Evolutionary conservation across 2,329 filamentous ascomycete species (phyloP), one percentile per base, ranked within the genome.

Genomic region (Ustulina deusta): DNA sequence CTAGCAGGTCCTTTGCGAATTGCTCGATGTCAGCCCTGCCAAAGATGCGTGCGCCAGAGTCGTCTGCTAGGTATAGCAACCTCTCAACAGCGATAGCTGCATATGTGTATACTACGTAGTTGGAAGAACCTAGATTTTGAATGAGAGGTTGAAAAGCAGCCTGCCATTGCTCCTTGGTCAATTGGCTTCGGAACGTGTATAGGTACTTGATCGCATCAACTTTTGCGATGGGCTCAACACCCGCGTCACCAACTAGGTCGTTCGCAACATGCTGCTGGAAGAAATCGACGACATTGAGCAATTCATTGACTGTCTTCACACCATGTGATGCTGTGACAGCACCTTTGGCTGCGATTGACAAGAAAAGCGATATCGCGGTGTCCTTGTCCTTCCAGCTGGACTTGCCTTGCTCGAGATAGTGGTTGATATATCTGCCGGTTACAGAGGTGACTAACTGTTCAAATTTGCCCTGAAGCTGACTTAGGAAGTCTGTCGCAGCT

Each of bases 161-260:
- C 75, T 92, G 91, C 94, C 96, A 98, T 79, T 97, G 93, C 38
- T 94, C 90, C 78, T 93, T 93, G 20, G 93, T 95, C 69, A 99
- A 86, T 77, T 97, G 94, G 78, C 94, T 97, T 75, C 96, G 91
- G 89, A 99, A 99, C 51, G 92, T 93, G 84, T 99, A 97, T 44
- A 99, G 87, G 78, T 94, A 99, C 80, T 98, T 99, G 85, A 99
- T 97, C 20, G 95, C 95, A 79, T 98, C 96, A 17, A 99, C 95
- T 83, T 97, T 97, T 74, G 97, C 86, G 68, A 99, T 94, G 9
- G 94, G 91, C 74, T 97, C 88, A 0, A 91, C 87, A 2, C 86
- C 86, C 34, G 86, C 84, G 38, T 88, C 84, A n/a, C 87, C 85
- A 68, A 97, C 84, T 46, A 99, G 85, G 79, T 99, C 96, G n/a